Evolutionary conservation across 306 rosid genomes (phyloP), one percentile per base, ranked within the genome.

Genomic region (Heteromeles arbutifolia): DNA sequence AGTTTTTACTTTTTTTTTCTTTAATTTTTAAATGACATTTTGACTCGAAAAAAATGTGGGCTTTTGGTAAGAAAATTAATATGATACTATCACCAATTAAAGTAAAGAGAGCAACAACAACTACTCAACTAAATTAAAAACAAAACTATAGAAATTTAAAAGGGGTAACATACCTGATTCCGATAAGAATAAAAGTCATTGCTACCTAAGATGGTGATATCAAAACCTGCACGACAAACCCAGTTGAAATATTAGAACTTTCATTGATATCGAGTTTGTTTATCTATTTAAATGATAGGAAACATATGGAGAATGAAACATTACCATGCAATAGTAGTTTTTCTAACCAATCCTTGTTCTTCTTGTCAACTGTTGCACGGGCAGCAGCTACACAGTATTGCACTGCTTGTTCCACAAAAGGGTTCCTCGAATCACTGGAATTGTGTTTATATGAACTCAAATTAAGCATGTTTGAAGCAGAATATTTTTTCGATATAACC

Each of bases 401-500:
- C 86, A 95, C 89, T 29, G 97, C 97, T 80, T 86, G 89, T 77
- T 95, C 99, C 64, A 95, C 97, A 84, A 95, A 95, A 72, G 99
- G 97, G 84, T 95, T 95, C 52, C 92, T 79, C 7, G 86, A 65
- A 70, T 85, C 96, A 70, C 99, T 95, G 96, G 79, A 92, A 85
- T 34, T 79, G 73, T 73, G 52, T 48, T 45, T 15, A 4, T 48
- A 17, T 15, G 8, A 48, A 52, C 5, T 52, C 12, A 74, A 58
- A 66, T 69, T 65, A 18, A 56, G n/a, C 26, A 39, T 11, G 53
- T 58, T 43, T 58, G 29, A 41, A 62, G 57, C 72, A 44, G 56
- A 11, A 26, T 25, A 68, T 24, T 39, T 29, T 67, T 43, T 43
- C 7, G n/a, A 59, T 17, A 64, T 31, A 64, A 31, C 54, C 54